phyloP scores from a whole-genome alignment of 2,329 filamentous ascomycete species.

The Cytospora mali region DNA sequence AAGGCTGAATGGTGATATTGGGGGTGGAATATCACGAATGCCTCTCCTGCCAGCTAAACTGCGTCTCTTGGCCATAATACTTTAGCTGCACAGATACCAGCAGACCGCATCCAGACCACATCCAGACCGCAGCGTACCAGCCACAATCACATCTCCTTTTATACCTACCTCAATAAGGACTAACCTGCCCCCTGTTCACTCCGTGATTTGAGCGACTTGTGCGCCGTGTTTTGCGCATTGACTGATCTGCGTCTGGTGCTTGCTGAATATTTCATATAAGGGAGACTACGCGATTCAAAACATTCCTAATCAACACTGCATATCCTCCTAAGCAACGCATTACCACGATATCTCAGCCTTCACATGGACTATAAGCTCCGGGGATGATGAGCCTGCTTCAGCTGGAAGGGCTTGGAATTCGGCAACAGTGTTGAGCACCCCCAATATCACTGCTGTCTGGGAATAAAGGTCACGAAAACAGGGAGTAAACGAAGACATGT shows the following conservation, averaged over 20 bases:
- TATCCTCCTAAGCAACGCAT: neutral
- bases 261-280: neutral
- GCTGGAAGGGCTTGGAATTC: too few relatives aligned
- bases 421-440: neutral
- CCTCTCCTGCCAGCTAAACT: neutral
- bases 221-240: neutral
- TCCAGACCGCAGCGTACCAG: neutral
- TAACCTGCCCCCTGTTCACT: neutral
- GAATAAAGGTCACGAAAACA: neutral
- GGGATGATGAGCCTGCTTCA: neutral
- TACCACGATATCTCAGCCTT: neutral
- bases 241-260: neutral
- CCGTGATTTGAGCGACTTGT: neutral
- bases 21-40: too few relatives aligned
- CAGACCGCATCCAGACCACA: neutral
- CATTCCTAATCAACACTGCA: neutral
- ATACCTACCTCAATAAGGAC: neutral
- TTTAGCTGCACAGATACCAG: neutral
- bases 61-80: neutral
- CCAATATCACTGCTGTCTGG: neutral
- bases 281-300: slow-evolving; percentile 4
- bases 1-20: too few relatives aligned
- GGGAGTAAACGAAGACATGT: too few relatives aligned
- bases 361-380: neutral
- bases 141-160: too few relatives aligned